These are phyloP conservation scores for Rosa lucieae DNA, from an alignment of 306 rosid genomes.

Conservation along the genomic window DNA sequence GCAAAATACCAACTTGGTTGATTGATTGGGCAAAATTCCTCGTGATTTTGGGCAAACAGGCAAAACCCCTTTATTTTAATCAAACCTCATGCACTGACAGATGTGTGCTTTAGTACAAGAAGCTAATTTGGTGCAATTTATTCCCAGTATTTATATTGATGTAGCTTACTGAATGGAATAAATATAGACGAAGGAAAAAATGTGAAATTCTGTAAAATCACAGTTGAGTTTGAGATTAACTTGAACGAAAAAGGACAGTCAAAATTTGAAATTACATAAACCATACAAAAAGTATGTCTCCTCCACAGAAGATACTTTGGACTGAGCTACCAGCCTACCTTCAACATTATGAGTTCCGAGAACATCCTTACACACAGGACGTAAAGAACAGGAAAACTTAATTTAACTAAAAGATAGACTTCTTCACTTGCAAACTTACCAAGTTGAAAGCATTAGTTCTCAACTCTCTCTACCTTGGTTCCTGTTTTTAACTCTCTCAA, in stretches of 20 bases:
- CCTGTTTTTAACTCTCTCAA: background rate
- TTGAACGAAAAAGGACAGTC: slow-evolving; percentile 31
- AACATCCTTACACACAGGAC: slow-evolving; percentile 45
- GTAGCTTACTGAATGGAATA: background rate
- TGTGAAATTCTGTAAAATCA: background rate
- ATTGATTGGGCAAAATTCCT: too few species aligned
- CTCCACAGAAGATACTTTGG: slow-evolving; percentile 17
- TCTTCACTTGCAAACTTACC: slow-evolving; percentile 22
- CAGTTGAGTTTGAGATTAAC: slow-evolving; percentile 22
- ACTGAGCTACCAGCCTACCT: slow-evolving; percentile 42
- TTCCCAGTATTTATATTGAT: background rate
- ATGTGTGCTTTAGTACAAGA: background rate
- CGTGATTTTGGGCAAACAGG: too few species aligned
- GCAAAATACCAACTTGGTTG: too few species aligned
- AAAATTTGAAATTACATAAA: slow-evolving; percentile 49
- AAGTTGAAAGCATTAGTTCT: slow-evolving; percentile 38
- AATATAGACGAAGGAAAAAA: background rate
- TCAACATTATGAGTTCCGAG: slow-evolving; percentile 42
- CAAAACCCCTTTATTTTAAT: too few species aligned
- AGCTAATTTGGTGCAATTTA: background rate
- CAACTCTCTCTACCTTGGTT: slow-evolving; percentile 30
- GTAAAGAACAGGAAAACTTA: slow-evolving; percentile 54
- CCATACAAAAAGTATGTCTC: slow-evolving; percentile 38
- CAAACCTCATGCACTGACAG: background rate
- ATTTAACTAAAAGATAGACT: slow-evolving; percentile 39